These are phyloP conservation scores for Myxozyma neotropica DNA, from an alignment of 805 yeast genomes.

Conservation along the genomic window DNA sequence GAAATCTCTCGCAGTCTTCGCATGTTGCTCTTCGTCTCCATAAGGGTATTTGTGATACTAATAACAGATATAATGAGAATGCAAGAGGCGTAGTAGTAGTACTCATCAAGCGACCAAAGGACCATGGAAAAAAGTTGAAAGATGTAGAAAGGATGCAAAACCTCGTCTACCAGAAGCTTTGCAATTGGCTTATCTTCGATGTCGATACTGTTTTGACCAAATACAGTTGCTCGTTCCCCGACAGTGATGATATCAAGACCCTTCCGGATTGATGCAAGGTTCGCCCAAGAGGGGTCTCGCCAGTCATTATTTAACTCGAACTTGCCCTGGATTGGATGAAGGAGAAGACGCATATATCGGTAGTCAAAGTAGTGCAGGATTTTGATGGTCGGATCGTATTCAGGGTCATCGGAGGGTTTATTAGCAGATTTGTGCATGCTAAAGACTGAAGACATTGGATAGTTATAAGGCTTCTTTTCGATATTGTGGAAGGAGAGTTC, in stretches of 20 bases:
- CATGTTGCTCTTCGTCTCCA: conserved; percentile 76
- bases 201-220: conserved; percentile 75
- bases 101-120: conserved; percentile 89
- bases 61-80: conserved; percentile 82
- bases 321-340: conserved; percentile 84
- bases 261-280: conserved; percentile 48
- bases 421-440: conserved; percentile 27
- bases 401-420: conserved; percentile 36
- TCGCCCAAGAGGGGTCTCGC: conserved; percentile 80
- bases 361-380: conserved; percentile 71
- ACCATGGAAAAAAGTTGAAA: conserved; percentile 92
- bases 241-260: conserved; percentile 74
- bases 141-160: conserved; percentile 91
- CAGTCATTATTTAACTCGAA: conserved; percentile 83
- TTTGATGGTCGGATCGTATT: conserved; percentile 68
- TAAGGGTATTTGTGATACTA: conserved; percentile 74
- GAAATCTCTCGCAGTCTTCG: conserved; percentile 73
- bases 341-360: conserved; percentile 79
- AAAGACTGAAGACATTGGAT: conserved; percentile 71
- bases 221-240: conserved; percentile 69
- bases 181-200: conserved; percentile 69
- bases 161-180: conserved; percentile 78
- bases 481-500: conserved; percentile 68
- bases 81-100: conserved; percentile 91
- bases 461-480: conserved; percentile 62